Conservation (phyloP, 176 grass and related monocot species). For the Alopecurus myosuroides region DNA sequence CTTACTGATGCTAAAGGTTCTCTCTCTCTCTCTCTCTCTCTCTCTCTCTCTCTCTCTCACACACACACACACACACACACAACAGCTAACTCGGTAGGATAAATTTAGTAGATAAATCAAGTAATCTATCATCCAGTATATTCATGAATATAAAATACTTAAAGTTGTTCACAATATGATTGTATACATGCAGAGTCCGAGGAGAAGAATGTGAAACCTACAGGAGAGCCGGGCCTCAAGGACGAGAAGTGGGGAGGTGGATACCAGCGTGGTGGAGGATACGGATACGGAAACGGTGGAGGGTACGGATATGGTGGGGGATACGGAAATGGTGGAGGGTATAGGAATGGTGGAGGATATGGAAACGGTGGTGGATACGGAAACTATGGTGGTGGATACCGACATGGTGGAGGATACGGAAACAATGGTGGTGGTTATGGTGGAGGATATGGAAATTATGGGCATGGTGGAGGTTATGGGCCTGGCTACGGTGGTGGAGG, state of each 20-base stretch:
- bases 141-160: not conserved
- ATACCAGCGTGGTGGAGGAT: not conserved
- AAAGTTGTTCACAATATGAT: not conserved
- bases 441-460: not conserved
- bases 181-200: not conserved
- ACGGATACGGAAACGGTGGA: not conserved
- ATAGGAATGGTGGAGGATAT: not conserved
- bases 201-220: slow-evolving; percentile 4
- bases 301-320: not conserved
- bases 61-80: not conserved
- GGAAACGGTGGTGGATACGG: not conserved
- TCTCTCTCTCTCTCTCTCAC: not conserved
- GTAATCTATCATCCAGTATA: not conserved
- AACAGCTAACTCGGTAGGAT: not conserved
- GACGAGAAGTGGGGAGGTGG: slow-evolving; percentile 22
- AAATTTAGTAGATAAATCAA: not conserved
- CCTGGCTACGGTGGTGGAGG: not conserved
- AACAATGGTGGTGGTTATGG: slow-evolving; percentile 2
- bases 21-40: not conserved
- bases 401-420: not conserved
- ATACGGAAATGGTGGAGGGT: not conserved
- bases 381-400: not conserved
- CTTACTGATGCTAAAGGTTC: slow-evolving; percentile 20
- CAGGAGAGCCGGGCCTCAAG: not conserved
- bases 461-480: not conserved